phyloP scores from a whole-genome alignment of 768 basidiomycete species.

The Boletus rubroflammeus region DNA sequence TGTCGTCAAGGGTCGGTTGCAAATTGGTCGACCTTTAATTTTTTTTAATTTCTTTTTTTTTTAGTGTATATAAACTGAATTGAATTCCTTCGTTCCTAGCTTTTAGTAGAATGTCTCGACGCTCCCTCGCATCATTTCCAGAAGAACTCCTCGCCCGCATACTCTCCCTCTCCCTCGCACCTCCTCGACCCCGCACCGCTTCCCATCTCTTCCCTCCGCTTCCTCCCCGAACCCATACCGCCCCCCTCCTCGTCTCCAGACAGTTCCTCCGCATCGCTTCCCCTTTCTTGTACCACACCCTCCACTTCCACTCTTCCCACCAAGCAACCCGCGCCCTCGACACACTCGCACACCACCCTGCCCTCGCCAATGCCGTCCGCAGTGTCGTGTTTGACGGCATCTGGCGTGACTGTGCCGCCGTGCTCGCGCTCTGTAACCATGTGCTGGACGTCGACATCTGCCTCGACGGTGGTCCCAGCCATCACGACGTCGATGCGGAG shows the following conservation, averaged over 20 bases:
- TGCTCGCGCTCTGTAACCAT: constrained; percentile 32
- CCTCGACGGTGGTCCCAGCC: constrained; percentile 23
- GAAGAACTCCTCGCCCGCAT: constrained; percentile 49
- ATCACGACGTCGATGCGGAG: constrained; percentile 21
- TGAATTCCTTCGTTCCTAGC: neutral
- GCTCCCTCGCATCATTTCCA: constrained; percentile 32
- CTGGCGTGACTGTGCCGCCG: constrained; percentile 37
- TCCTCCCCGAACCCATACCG: constrained; percentile 24
- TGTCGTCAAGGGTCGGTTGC: too few relatives aligned
- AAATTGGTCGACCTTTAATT: too few relatives aligned
- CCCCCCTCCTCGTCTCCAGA: constrained; percentile 50
- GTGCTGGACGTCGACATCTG: constrained; percentile 40
- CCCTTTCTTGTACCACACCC: constrained; percentile 53
- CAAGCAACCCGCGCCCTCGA: constrained; percentile 39
- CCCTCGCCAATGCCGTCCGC: constrained; percentile 40
- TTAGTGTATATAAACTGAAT: constrained; percentile 6
- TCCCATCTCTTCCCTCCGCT: constrained; percentile 21
- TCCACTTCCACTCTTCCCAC: constrained; percentile 40
- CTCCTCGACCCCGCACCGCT: constrained; percentile 21
- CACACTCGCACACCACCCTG: constrained; percentile 37
- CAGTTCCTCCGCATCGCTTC: constrained; percentile 53
- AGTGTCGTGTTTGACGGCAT: constrained; percentile 41
- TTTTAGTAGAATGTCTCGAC: constrained; percentile 14
- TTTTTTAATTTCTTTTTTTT: too few relatives aligned
- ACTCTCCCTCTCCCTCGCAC: constrained; percentile 31